phyloP scores from a whole-genome alignment of 2,329 filamentous ascomycete genomes.

The Colletotrichum shisoi region DNA sequence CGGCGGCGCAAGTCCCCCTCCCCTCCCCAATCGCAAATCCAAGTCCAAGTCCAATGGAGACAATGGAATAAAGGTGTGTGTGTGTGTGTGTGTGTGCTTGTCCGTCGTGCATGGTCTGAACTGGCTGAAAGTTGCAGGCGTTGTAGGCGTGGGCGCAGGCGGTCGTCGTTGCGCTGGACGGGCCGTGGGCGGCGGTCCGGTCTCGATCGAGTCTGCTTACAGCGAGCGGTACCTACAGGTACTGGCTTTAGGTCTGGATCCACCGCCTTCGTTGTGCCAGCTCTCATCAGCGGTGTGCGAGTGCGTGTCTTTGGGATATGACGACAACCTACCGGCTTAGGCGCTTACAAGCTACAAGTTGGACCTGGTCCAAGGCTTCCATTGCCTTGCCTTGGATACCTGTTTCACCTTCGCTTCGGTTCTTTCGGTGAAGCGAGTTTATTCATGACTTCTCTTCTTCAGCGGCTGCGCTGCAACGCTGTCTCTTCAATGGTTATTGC shows the following conservation, averaged over 20 bases:
- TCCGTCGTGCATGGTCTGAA: not conserved
- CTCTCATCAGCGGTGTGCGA: slow-evolving; percentile 38
- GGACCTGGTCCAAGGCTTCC: slow-evolving; percentile 5
- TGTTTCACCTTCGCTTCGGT: not conserved
- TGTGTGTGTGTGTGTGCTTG: not conserved
- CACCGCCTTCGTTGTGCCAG: slow-evolving; percentile 24
- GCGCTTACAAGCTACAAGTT: not conserved
- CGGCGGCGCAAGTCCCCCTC: not conserved
- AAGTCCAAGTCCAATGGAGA: not conserved
- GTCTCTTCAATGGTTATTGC: not conserved
- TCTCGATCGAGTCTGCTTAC: slow-evolving; percentile 1
- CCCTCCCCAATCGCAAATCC: too few species aligned
- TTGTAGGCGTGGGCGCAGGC: slow-evolving; percentile 10
- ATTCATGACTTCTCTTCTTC: not conserved
- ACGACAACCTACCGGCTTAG: slow-evolving; percentile 27
- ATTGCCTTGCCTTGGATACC: not conserved
- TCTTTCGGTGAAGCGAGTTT: slow-evolving; percentile 7
- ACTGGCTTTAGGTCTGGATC: slow-evolving; percentile 1
- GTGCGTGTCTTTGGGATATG: slow-evolving; percentile 14
- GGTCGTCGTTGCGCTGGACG: slow-evolving; percentile 20
- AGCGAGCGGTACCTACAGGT: too few species aligned
- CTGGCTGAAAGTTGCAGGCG: slow-evolving; percentile 4
- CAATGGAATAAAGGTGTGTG: not conserved
- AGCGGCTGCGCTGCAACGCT: slow-evolving; percentile 11
- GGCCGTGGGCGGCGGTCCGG: slow-evolving; percentile 14